Evolutionary conservation across 768 basidiomycete genomes (phyloP).

Genomic region (Boletus rex-veris): DNA sequence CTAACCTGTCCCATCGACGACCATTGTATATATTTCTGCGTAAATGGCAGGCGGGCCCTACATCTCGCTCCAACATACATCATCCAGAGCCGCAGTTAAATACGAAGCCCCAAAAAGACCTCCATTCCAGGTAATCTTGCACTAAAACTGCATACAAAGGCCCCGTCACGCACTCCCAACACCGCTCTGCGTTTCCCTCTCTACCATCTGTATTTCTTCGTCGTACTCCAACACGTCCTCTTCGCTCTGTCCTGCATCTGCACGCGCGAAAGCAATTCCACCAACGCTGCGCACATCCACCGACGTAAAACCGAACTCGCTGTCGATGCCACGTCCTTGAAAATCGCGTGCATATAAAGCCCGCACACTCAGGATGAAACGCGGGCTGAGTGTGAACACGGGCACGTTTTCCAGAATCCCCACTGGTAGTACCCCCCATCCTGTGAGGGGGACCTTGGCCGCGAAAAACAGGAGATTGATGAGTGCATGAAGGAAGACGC

Average conservation of each 20-base stretch:
- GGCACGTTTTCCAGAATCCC: not conserved
- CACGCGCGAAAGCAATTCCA: too few species aligned
- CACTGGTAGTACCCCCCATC: not conserved
- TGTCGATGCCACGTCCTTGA: not conserved
- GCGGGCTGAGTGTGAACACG: slow-evolving; percentile 4
- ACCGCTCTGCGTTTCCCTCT: too few species aligned
- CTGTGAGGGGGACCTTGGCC: not conserved
- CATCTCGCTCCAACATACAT: too few species aligned
- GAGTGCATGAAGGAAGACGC: not conserved
- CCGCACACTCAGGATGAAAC: slow-evolving; percentile 6
- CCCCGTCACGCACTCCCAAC: too few species aligned
- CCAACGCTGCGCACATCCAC: too few species aligned
- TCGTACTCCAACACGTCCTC: not conserved
- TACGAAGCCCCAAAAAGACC: too few species aligned
- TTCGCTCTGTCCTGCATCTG: not conserved
- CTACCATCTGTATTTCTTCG: not conserved
- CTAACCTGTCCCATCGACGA: too few species aligned
- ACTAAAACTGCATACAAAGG: too few species aligned
- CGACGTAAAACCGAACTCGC: not conserved
- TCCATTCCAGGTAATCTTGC: too few species aligned
- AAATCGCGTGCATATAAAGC: slow-evolving; percentile 1
- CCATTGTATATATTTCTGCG: too few species aligned
- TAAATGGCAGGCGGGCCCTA: too few species aligned
- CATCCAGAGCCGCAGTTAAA: too few species aligned
- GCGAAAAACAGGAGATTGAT: not conserved